phyloP scores from a whole-genome alignment of 345 rosid species.

The Noccaea caerulescens region DNA sequence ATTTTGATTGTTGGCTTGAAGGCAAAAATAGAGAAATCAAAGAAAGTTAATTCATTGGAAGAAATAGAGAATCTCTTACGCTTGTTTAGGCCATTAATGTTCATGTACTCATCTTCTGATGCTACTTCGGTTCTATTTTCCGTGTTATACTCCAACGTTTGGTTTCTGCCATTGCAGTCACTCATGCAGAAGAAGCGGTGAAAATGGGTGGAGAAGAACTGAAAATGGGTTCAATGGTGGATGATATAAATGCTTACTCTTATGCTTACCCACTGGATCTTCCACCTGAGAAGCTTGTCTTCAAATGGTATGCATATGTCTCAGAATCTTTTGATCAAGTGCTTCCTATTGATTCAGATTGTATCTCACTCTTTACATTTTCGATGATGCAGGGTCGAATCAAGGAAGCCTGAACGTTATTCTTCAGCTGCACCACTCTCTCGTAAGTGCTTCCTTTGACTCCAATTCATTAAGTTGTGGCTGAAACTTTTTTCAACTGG shows the following conservation, averaged over 20 bases:
- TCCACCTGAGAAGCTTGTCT: conserved; percentile 68
- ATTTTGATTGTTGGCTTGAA: too few species aligned
- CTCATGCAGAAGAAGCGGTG: conserved; percentile 48
- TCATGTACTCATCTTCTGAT: not conserved
- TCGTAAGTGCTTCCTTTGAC: conserved; percentile 55
- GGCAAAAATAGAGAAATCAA: not conserved
- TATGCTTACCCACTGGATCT: conserved; percentile 69
- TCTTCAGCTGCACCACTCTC: conserved; percentile 96
- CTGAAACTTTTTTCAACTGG: conserved; percentile 33
- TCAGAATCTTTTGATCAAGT: not conserved
- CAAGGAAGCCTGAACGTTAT: conserved; percentile 96
- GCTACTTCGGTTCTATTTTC: not conserved
- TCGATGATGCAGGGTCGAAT: conserved; percentile 73
- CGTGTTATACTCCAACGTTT: conserved; percentile 6
- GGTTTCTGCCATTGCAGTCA: conserved; percentile 50
- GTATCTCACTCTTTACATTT: conserved; percentile 4
- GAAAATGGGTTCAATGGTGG: conserved; percentile 63
- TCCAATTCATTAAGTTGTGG: conserved; percentile 14
- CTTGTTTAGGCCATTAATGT: not conserved
- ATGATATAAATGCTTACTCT: conserved; percentile 84
- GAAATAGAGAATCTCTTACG: not conserved
- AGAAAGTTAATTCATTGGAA: conserved; percentile 7
- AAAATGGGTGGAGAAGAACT: conserved; percentile 52
- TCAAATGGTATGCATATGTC: conserved; percentile 66
- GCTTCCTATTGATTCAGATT: not conserved